Conservation (phyloP, 495 filamentous ascomycete species). For the Penicillium silybi region DNA sequence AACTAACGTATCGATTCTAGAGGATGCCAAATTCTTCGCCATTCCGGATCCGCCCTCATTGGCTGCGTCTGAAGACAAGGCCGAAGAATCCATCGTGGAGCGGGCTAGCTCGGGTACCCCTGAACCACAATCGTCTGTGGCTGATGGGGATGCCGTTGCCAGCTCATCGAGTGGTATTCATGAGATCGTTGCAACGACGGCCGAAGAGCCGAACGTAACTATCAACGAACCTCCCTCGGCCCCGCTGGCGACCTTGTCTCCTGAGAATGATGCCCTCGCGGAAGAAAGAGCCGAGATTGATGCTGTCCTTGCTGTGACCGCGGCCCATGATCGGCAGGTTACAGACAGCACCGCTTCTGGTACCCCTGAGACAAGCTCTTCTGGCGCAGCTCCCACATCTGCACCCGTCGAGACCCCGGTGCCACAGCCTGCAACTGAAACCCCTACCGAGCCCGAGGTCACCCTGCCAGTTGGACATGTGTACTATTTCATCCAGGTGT, state of each 20-base stretch:
- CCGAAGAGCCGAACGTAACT: neutral
- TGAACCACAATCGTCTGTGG: constrained; percentile 10
- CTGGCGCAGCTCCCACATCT: neutral
- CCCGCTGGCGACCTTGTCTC: constrained; percentile 6
- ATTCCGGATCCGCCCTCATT: constrained; percentile 35
- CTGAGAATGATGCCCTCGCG: constrained; percentile 7
- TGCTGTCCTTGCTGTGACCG: constrained; percentile 21
- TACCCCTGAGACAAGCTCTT: neutral
- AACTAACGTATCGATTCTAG: constrained; percentile 11
- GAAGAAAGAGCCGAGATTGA: constrained; percentile 18
- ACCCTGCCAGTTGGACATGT: constrained; percentile 33
- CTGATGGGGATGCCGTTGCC: constrained; percentile 29
- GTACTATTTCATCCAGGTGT: constrained; percentile 51
- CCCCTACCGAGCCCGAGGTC: constrained; percentile 8
- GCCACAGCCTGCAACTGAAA: neutral
- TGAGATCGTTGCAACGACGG: neutral
- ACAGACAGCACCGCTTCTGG: constrained; percentile 8
- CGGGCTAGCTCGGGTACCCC: constrained; percentile 20
- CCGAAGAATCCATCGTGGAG: constrained; percentile 33
- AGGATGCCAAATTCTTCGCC: constrained; percentile 41
- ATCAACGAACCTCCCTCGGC: neutral
- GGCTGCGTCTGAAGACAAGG: constrained; percentile 28
- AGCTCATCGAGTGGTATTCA: constrained; percentile 27
- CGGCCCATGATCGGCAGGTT: constrained; percentile 20
- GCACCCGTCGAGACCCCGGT: neutral